Base-by-base conservation (phyloP, 306 rosid species). In the Inga leiocalycina region DNA sequence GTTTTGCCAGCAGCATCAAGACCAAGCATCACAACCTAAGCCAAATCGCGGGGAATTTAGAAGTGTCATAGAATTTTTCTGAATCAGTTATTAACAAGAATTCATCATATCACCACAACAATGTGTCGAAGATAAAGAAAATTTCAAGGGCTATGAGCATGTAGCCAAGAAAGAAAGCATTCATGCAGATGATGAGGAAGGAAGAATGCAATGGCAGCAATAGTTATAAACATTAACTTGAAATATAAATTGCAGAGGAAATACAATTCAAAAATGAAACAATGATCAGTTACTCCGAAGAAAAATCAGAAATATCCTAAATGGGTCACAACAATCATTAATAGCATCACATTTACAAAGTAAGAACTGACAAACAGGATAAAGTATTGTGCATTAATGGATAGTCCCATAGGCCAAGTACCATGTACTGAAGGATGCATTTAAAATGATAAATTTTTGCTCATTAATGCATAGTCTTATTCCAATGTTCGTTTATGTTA, bases 1-100 rank as follows among this genome's bases (percentile, higher is more conserved):
- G 98, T 94, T 88, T 94, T 94, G 39, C 98, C 98, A 45, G 97
- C 98, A 41, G 98, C 97, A 80, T 94, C 98, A 74, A 94, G 95
- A 77, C 98, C 98, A 68, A 94, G 97, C 97, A 94, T 94, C 51
- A 94, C 97, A 84, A 94, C 98, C 98, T 94, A 84, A 80, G 71
- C 83, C 84, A 83, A 68, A 76, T 76, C 83, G 77, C 84, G 41
- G 13, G 37, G 79, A 86, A 54, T 69, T 5, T 32, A 46, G 16
- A 68, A 57, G 30, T 0, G 3, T 34, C 4, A 70, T 35, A 27
- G 37, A 71, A 77, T 39, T 22, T 22, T 59, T 34, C 41, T 39
- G 54, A 19, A 43, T 8, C 54, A 62, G 41, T 9, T 43, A 27
- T 19, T 64, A 12, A 75, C 66, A 57, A 57, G 22, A 12, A n/a